Percentiles rank a stretch among this genome's conserved stretches.
phyloP scores from a whole-genome alignment of 208 protist genomes.

The Trypanosoma congolense region DNA sequence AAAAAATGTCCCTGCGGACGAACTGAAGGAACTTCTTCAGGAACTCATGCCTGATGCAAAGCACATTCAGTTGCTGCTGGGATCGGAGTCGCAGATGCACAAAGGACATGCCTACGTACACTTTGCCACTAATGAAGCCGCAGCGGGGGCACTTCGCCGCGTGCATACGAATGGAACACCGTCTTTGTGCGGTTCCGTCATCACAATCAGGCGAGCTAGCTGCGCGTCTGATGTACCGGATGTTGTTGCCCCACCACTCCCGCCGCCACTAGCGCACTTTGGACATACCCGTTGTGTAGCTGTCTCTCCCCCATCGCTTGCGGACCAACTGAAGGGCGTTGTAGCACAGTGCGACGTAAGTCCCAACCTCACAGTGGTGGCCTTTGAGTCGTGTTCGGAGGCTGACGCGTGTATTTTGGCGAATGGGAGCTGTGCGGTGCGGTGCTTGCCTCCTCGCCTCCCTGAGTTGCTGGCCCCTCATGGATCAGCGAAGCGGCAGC shows the following conservation, averaged over 20 bases:
- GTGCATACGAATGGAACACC: neutral
- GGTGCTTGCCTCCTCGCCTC: constrained; percentile 19
- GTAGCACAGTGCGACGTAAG: constrained; percentile 8
- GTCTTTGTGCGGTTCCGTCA: constrained; percentile 2
- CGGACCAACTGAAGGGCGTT: constrained; percentile 8
- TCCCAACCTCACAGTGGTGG: constrained; percentile 5
- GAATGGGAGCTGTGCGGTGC: neutral
- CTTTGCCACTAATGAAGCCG: constrained; percentile 19
- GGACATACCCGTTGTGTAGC: constrained; percentile 7
- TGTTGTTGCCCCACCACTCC: constrained; percentile 1
- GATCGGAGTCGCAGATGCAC: constrained; percentile 18
- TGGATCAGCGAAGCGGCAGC: constrained; percentile 1
- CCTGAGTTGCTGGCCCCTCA: constrained; percentile 11
- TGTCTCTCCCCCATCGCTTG: constrained; percentile 1
- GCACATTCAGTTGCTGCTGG: constrained; percentile 24
- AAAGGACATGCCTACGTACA: constrained; percentile 50
- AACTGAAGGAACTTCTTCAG: constrained; percentile 25
- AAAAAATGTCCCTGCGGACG: constrained; percentile 13
- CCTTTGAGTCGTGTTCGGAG: constrained; percentile 9
- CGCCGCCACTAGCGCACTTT: constrained; percentile 14
- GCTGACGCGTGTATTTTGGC: neutral
- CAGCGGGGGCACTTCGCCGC: constrained; percentile 11
- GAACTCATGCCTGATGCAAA: constrained; percentile 21
- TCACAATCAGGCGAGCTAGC: constrained; percentile 11
- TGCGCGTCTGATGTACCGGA: neutral